Evolutionary conservation across 345 rosid genomes (phyloP), one percentile per base, ranked within the genome.

Genomic region (Arabidopsis arenosa): DNA sequence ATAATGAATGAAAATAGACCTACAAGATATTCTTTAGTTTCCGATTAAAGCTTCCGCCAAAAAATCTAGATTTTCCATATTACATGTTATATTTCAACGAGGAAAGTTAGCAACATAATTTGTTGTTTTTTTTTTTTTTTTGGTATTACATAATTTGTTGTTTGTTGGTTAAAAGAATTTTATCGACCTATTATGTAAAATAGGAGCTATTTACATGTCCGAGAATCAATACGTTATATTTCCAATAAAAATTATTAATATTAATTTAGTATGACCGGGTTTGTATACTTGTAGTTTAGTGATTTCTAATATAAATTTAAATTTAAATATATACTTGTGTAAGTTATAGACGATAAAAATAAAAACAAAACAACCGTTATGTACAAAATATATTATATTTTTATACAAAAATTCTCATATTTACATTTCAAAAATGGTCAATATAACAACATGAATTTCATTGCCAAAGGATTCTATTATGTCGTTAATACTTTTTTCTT

Each of bases 11-110:
- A 63, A 68, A 70, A 18, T 18, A 68, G 56, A 70, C 70, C 53
- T 62, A 56, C 30, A 69, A 55, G 32, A 45, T 56, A 70, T 71
- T 41, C 56, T 70, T 75, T 56, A 18, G 28, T 56, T 71, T 36
- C 18, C 62, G 32, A 56, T 63, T 36, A 54, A 69, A 63, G 71
- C 41, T 76, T 54, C 21, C 45, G n/a, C 45, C 28, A 15, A 37
- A 12, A 47, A 17, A 26, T 58, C 60, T 30, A 54, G 37, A 36
- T 61, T 66, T 40, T 52, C 30, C 43, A 37, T 26, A 26, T 7
- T 37, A 63, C 70, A 69, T 76, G 41, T 6, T 41, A 52, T 43
- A 69, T 65, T 70, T 36, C 36, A 63, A 69, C 35, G 36, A 63
- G 70, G 70, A 76, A 76, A 68, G 28, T 33, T 43, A n/a, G 43